These are phyloP conservation scores for Hawksworthiomyces lignivorus DNA, from an alignment of 2,329 filamentous ascomycete species.

Conservation along the genomic window DNA sequence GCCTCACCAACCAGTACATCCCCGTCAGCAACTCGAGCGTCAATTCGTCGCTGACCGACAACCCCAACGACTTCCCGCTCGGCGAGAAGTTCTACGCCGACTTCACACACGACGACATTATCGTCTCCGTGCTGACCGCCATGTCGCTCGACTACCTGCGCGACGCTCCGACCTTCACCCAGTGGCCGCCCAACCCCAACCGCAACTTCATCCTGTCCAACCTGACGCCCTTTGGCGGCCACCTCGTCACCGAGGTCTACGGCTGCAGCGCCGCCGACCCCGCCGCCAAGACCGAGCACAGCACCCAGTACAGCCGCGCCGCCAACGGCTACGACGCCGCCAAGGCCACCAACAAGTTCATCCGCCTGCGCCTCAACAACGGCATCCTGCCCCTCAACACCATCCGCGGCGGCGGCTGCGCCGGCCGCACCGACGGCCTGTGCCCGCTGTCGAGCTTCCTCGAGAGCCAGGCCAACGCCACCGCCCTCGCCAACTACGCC, in stretches of 20 bases:
- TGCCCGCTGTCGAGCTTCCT: constrained; percentile 35
- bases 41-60: constrained; percentile 40
- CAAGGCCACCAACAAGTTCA: constrained; percentile 36
- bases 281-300: constrained; percentile 27
- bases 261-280: constrained; percentile 37
- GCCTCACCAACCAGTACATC: constrained; percentile 39
- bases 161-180: constrained; percentile 33
- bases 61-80: constrained; percentile 37
- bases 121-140: constrained; percentile 40
- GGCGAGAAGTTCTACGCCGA: constrained; percentile 42
- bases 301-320: constrained; percentile 31
- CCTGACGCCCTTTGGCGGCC: constrained; percentile 47
- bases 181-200: constrained; percentile 33
- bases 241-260: constrained; percentile 48
- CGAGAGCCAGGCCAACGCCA: constrained; percentile 29
- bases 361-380: constrained; percentile 42
- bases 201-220: constrained; percentile 41
- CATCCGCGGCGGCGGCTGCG: constrained; percentile 38
- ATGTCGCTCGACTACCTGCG: constrained; percentile 48
- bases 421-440: constrained; percentile 34
- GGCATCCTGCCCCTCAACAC: constrained; percentile 39
- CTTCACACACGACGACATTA: constrained; percentile 46
- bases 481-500: constrained; percentile 35
- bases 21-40: constrained; percentile 40
- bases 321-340: constrained; percentile 38